phyloP scores from a whole-genome alignment of 2,329 filamentous ascomycete genomes.

The Thielaviopsis euricoi region DNA sequence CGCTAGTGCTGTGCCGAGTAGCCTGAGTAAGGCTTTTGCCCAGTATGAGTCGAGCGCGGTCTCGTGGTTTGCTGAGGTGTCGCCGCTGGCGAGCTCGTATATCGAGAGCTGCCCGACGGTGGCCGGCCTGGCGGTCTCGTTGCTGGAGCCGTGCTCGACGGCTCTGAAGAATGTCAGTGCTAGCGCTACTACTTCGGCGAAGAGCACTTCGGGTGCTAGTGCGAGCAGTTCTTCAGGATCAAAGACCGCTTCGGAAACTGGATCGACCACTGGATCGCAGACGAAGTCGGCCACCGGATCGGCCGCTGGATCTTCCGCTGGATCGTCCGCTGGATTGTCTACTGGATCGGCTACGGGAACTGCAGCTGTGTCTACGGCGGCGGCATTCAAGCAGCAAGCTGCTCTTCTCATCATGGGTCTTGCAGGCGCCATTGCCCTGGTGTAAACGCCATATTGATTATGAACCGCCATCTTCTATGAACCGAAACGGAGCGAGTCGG shows the following conservation, averaged over 20 bases:
- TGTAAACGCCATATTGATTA: neutral
- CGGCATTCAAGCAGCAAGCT: neutral
- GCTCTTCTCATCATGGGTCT: neutral
- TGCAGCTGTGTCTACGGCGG: neutral
- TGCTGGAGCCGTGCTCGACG: neutral
- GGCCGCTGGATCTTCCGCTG: too few species aligned
- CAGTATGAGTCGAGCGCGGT: constrained; percentile 19
- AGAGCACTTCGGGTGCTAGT: neutral
- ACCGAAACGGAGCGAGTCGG: neutral
- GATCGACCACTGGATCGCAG: too few species aligned
- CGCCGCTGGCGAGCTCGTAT: constrained; percentile 16
- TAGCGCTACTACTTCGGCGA: too few species aligned
- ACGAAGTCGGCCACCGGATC: too few species aligned
- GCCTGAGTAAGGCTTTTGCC: constrained; percentile 18
- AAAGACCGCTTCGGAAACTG: neutral
- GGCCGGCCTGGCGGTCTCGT: neutral
- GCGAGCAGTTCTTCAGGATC: neutral
- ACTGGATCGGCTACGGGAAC: neutral
- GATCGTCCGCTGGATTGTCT: too few species aligned
- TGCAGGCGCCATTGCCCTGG: neutral
- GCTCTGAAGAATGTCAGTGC: neutral
- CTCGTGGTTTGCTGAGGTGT: constrained; percentile 19
- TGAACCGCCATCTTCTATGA: neutral
- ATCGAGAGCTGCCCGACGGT: constrained; percentile 16
- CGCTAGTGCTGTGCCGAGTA: constrained; percentile 17